Base-by-base conservation (phyloP, 73 alveolate genomes). In the Tetrahymena thermophila region DNA sequence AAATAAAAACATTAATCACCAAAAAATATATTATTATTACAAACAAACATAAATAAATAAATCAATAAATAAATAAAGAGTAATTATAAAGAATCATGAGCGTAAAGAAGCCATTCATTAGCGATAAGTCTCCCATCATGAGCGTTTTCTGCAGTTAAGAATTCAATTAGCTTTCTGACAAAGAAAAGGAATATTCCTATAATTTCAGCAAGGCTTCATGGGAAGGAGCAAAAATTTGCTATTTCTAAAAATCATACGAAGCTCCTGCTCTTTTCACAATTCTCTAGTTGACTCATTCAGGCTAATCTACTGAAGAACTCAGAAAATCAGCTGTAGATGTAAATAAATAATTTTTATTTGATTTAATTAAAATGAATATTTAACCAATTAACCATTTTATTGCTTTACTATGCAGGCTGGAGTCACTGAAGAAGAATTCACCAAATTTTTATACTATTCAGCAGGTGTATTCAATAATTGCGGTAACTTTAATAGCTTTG, bases 201-300 rank as follows among this genome's bases (percentile, higher is more conserved):
- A 94, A 96, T 93, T 96, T 98, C 57, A 96, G 98, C 35, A 98
- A 98, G 95, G 99, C 99, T 1, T 96, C 99, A 84, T 98, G 99
- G 99, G 98, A 98, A 58, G 99, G 99, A 17, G 97, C 98, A 37
- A 98, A 97, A 55, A 98, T 99, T 95, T 97, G 98, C 43, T 96
- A 96, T 85, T 98, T 97, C 96, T 97, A 99, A 94, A 99, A 98
- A 42, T 94, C 99, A 71, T 98, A 97, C 96, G 99, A 99, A 96
- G 97, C 99, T 55, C 99, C 99, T 34, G 99, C 99, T 21, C 96
- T 99, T 83, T 98, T 98, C 96, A 94, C 97, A 23, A 98, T 99
- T 93, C 98, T 99, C 85, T 98, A 98, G 94, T 85, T 96, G 85
- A 96, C 98, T 85, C 99, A 98, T 97, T 71, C 97, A 35, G 95